phyloP scores from a whole-genome alignment of 176 grass and related monocot species.

The Pontederia crassipes region DNA sequence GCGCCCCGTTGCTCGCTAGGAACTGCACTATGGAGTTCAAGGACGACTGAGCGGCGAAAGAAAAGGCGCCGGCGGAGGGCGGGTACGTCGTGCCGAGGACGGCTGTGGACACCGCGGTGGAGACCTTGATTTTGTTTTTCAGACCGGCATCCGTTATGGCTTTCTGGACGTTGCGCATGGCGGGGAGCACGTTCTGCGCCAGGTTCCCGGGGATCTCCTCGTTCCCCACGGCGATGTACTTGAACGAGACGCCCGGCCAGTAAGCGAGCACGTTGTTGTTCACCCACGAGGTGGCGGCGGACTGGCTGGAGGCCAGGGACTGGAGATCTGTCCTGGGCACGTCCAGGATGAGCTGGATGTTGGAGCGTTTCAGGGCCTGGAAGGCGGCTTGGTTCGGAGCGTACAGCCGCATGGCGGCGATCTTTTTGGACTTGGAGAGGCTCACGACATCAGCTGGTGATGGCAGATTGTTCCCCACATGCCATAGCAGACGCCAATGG shows the following conservation, averaged over 20 bases:
- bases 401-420: conserved; percentile 45
- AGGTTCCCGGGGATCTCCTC: conserved; percentile 41
- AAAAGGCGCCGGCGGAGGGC: conserved; percentile 47
- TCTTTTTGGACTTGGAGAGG: conserved; percentile 35
- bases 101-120: conserved; percentile 42
- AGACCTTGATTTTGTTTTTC: too few species aligned
- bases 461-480: conserved; percentile 11
- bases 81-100: conserved; percentile 49
- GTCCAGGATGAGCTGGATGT: conserved; percentile 30
- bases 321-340: conserved; percentile 39
- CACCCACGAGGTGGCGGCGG: conserved; percentile 35
- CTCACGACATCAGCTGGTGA: conserved; percentile 27
- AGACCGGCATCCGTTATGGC: conserved; percentile 38
- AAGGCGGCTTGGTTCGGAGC: not conserved
- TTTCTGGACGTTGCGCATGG: conserved; percentile 49
- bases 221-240: conserved; percentile 57
- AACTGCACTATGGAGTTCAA: too few species aligned
- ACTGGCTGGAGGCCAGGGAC: conserved; percentile 18
- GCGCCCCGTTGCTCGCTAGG: too few species aligned
- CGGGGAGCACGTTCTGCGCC: conserved; percentile 14
- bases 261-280: conserved; percentile 43
- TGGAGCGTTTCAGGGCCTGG: conserved; percentile 36
- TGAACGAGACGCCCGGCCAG: conserved; percentile 40
- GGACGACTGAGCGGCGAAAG: not conserved
- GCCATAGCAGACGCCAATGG: conserved; percentile 63